Evolutionary conservation across 2,329 filamentous ascomycete genomes (phyloP), one percentile per base, ranked within the genome.

Genomic region (Fusarium nodosum): DNA sequence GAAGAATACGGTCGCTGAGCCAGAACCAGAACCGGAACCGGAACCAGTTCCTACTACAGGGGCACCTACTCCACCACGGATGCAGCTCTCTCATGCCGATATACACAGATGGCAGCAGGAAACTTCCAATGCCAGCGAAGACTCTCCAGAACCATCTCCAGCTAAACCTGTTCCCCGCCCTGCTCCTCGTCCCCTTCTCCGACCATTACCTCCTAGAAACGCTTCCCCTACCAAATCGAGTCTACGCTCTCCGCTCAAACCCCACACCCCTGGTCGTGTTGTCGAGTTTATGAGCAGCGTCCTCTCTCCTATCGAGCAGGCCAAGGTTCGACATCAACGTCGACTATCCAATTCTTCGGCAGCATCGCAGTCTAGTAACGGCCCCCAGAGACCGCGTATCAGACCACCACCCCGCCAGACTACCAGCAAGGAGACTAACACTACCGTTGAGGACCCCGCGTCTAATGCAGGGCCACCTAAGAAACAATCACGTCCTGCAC

Each of bases 221-320:
- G 82, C 83, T 7, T 88, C 86, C 2, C 87, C 87, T 0, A 80
- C 77, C 11, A 89, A 89, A 72, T 89, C 87, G 1, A 86, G 82
- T 68, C 77, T 89, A 26, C 83, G 87, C 20, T 87, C 87, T 6
- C 85, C 86, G 0, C 74, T 87, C 20, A 89, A 89, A 71, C 83
- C 85, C 5, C 87, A 83, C 64, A 88, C 85, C 3, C 86, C 85
- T 1, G 87, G 87, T 7, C 83, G 85, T 1, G 84, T 88, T 1
- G 87, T 89, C 16, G 86, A 87, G 60, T 89, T 88, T 67, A 84
- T 84, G 1, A 84, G 82, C 75, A 85, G 80, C 73, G 82, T 83
- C 2, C 75, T 84, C 9, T 84, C 83, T 5, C 83, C 84, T 2
- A 70, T 80, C 2, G 79, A 82, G 12, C 82, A 85, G 65, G 80